Evolutionary conservation across 2,329 filamentous ascomycete species (phyloP).

Genomic region (Cladosporium sphaerospermum): DNA sequence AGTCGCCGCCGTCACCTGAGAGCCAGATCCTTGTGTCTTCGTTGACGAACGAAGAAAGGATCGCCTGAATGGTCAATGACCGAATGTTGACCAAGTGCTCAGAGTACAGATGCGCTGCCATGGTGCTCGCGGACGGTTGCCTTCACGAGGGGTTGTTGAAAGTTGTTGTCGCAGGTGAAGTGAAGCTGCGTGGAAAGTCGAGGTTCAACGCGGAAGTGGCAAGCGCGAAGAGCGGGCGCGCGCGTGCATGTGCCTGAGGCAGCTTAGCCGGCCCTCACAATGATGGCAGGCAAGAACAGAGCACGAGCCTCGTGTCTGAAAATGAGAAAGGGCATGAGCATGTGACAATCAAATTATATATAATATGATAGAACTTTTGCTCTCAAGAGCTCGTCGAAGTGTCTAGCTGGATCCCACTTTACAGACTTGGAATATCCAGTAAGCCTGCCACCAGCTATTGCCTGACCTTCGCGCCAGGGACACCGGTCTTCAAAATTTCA

Average conservation of each 20-base stretch:
- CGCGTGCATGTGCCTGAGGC: not conserved
- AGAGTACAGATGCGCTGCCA: conserved; percentile 46
- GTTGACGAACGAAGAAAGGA: conserved; percentile 38
- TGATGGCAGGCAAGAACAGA: too few relatives aligned
- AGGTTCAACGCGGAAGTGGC: not conserved
- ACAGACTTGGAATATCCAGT: too few relatives aligned
- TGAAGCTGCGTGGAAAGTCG: not conserved
- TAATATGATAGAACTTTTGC: not conserved
- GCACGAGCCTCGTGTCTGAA: too few relatives aligned
- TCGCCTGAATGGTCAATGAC: conserved; percentile 52
- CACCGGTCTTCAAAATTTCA: conserved; percentile 10
- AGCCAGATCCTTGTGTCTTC: conserved; percentile 42
- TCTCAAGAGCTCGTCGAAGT: too few relatives aligned
- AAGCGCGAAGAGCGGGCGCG: not conserved
- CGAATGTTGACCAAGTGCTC: conserved; percentile 57
- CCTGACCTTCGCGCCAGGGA: conserved; percentile 7
- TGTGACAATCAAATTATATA: not conserved
- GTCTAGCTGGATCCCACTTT: not conserved
- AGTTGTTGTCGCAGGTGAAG: too few relatives aligned
- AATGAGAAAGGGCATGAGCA: too few relatives aligned
- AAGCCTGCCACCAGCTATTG: not conserved
- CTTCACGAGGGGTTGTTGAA: too few relatives aligned
- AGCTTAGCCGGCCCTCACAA: not conserved
- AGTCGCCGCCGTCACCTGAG: conserved; percentile 37
- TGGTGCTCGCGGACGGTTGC: not conserved